Base-by-base conservation (phyloP, 352 stramenopile species). In the Pythium dissimile region DNA sequence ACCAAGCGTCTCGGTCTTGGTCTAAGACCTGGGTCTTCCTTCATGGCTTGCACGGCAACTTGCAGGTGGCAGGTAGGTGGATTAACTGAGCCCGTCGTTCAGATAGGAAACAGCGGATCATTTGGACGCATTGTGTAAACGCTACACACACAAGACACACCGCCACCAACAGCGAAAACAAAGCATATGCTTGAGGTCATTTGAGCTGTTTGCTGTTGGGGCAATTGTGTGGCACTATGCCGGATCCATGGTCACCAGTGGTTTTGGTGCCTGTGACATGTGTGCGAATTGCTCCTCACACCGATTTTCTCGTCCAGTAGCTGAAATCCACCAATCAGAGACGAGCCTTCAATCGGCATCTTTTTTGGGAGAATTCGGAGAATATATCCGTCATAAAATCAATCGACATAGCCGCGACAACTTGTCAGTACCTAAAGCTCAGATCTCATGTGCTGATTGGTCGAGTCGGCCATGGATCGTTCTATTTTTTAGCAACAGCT, bases 171-270 rank as follows among this genome's bases (percentile, higher is more conserved):
- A n/a, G n/a, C n/a, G n/a, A n/a, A n/a, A n/a, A n/a, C n/a, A n/a
- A n/a, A n/a, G n/a, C n/a, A n/a, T n/a, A n/a, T n/a, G n/a, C n/a
- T n/a, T n/a, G n/a, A n/a, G n/a, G n/a, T n/a, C n/a, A n/a, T n/a
- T n/a, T n/a, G n/a, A n/a, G n/a, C n/a, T n/a, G n/a, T n/a, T n/a
- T n/a, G n/a, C n/a, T n/a, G n/a, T n/a, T n/a, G n/a, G n/a, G n/a
- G n/a, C n/a, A n/a, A n/a, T n/a, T 18, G 3, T 12, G 8, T 3
- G 11, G 21, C 41, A 47, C 31, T 24, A 27, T 31, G 47, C 38
- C 34, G 23, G 44, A 42, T n/a, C 59, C 28, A 66, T 56, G 10
- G 48, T 44, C 42, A 66, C 59, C 59, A 66, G 48, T 66, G 59
- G 31, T 61, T 66, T 60, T 38, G 18, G 10, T 30, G 31, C 21